Evolutionary conservation across 768 basidiomycete genomes (phyloP).

Genomic region (Trametes coccinea): DNA sequence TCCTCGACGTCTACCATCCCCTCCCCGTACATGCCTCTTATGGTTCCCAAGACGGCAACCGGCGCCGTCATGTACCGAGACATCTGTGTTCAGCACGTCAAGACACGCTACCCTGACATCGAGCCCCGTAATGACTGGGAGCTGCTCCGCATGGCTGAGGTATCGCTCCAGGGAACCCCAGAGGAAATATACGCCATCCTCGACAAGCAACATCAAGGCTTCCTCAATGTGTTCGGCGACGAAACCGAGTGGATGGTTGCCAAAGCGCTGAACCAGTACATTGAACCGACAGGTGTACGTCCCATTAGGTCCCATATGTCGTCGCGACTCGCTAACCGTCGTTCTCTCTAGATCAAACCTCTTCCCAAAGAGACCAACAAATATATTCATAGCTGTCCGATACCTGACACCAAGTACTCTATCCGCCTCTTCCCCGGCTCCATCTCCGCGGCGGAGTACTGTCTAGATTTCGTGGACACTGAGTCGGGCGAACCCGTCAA

Average conservation of each 20-base stretch:
- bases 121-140: not conserved
- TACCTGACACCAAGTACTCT: not conserved
- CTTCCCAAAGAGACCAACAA: not conserved
- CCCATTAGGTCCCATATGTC: not conserved
- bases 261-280: not conserved
- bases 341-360: not conserved
- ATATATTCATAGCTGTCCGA: not conserved
- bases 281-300: not conserved
- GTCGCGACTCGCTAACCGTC: not conserved
- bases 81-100: not conserved
- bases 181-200: not conserved
- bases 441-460: not conserved
- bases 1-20: not conserved
- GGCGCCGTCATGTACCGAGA: not conserved
- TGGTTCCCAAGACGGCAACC: not conserved
- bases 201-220: not conserved
- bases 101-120: not conserved
- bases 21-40: not conserved
- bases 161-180: not conserved
- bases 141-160: not conserved
- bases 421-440: conserved; percentile 1
- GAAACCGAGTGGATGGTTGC: not conserved
- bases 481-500: not conserved
- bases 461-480: not conserved
- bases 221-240: not conserved